These are phyloP conservation scores for Yamadazyma atmosphaerica DNA, from an alignment of 1,139 yeast genomes.

Conservation along the genomic window DNA sequence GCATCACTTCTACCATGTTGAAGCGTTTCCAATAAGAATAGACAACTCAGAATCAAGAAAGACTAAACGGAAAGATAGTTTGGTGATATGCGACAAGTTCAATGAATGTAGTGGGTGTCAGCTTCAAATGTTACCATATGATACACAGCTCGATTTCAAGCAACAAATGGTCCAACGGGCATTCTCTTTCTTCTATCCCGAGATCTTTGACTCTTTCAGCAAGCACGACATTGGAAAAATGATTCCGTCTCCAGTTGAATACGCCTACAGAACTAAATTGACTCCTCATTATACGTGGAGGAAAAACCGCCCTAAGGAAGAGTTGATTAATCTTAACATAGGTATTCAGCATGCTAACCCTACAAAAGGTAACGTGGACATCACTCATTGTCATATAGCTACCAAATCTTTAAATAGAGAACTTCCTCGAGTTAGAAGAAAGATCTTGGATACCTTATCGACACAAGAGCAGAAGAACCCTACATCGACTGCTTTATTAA, in stretches of 20 bases:
- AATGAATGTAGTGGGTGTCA: constrained; percentile 63
- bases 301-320: constrained; percentile 1
- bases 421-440: constrained; percentile 9
- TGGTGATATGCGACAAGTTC: constrained; percentile 66
- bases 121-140: constrained; percentile 44
- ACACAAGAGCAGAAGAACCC: constrained; percentile 2
- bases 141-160: constrained; percentile 37
- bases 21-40: constrained; percentile 26
- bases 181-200: constrained; percentile 35
- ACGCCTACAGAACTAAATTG: constrained; percentile 80
- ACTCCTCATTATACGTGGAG: constrained; percentile 88
- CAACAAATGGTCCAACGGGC: constrained; percentile 33
- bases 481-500: constrained; percentile 17
- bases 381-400: constrained; percentile 90
- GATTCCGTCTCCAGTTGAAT: constrained; percentile 55
- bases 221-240: constrained; percentile 14
- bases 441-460: constrained; percentile 1
- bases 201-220: constrained; percentile 12
- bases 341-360: constrained; percentile 43
- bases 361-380: constrained; percentile 76
- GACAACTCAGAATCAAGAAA: constrained; percentile 12
- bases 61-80: constrained; percentile 25
- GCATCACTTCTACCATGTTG: constrained; percentile 34
- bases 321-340: constrained; percentile 15
- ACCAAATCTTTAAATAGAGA: constrained; percentile 63